Evolutionary conservation across 768 basidiomycete genomes (phyloP), one percentile per base, ranked within the genome.

Genomic region (Panaeolus cyanescens): DNA sequence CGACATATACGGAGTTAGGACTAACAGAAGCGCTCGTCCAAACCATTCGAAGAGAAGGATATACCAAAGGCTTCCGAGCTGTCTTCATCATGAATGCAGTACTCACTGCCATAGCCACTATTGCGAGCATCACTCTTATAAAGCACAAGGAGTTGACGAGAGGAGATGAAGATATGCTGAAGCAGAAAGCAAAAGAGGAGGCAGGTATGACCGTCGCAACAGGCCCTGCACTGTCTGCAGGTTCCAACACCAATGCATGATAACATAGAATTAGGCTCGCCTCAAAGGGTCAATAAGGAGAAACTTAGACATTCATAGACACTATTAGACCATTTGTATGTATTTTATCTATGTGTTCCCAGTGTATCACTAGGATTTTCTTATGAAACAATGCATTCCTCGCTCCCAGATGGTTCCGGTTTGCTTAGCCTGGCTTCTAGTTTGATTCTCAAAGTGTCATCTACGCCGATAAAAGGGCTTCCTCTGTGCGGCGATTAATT

Each of bases 31-130:
- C 64, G 5, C 68, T 74, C 25, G 82, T 83, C 1, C 62, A 61
- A 1, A 71, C 74, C 19, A 80, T 86, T 53, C 74, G 89, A 25
- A 70, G 72, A 7, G 60, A 76, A 8, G 87, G 83, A 0, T 87
- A 85, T 72, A 84, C 80, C 20, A 70, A 69, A 17, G 90, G 90
- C 2, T 87, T 91, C 71, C 72, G 78, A 37, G 69, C 75, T 3
- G 75, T 90, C 2, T 92, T 90, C 72, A 77, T 87, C 36, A 75
- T 91, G 60, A 84, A 89, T 62, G 83, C 85, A 1, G 76, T 77
- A 2, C 70, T 89, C 32, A 80, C 85, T 5, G 83, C 79, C 1
- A 59, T 84, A 1, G 86, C 86, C 4, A 81, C 83, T n/a, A 66
- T 87, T 30, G 73, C 84, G 17, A 83, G 84, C 60, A 68, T 88